Evolutionary conservation across 1,284 basidiomycete genomes (phyloP).

Genomic region (Exobasidium cylindrosporum): DNA sequence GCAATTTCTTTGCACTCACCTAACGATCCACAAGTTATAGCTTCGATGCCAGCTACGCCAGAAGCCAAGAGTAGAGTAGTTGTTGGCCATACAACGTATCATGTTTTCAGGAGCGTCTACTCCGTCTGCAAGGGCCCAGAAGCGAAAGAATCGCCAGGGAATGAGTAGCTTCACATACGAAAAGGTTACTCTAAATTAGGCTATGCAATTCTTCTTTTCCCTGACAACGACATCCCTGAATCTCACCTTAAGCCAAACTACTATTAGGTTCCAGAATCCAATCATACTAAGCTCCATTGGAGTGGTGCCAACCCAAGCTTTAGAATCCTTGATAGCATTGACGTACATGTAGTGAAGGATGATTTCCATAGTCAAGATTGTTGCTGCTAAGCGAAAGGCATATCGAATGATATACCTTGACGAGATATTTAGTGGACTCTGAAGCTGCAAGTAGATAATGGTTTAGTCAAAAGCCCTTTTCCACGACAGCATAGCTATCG

Average conservation of each 20-base stretch:
- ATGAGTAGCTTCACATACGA: constrained; percentile 69
- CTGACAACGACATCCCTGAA: constrained; percentile 58
- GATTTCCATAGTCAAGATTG: constrained; percentile 81
- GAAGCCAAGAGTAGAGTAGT: constrained; percentile 88
- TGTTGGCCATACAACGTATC: constrained; percentile 97
- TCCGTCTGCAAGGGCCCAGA: constrained; percentile 87
- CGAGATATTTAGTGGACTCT: constrained; percentile 59
- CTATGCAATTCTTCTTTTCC: constrained; percentile 8
- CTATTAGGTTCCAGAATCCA: constrained; percentile 93
- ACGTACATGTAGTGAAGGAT: constrained; percentile 94
- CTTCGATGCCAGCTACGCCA: constrained; percentile 96
- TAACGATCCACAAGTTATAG: constrained; percentile 92
- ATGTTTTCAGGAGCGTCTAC: constrained; percentile 97
- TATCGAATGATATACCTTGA: constrained; percentile 61
- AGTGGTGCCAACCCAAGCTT: constrained; percentile 67
- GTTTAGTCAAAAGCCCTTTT: too few relatives aligned
- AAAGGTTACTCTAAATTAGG: background rate
- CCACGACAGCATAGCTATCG: too few relatives aligned
- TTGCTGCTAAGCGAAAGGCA: constrained; percentile 69
- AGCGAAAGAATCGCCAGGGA: constrained; percentile 94
- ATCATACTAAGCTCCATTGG: constrained; percentile 85
- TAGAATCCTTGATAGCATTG: constrained; percentile 88
- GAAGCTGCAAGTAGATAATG: constrained; percentile 33
- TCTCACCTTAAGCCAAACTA: constrained; percentile 81
- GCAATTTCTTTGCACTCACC: constrained; percentile 48